Base-by-base conservation (phyloP, 805 yeast genomes). In the Clavispora vitiphila region DNA sequence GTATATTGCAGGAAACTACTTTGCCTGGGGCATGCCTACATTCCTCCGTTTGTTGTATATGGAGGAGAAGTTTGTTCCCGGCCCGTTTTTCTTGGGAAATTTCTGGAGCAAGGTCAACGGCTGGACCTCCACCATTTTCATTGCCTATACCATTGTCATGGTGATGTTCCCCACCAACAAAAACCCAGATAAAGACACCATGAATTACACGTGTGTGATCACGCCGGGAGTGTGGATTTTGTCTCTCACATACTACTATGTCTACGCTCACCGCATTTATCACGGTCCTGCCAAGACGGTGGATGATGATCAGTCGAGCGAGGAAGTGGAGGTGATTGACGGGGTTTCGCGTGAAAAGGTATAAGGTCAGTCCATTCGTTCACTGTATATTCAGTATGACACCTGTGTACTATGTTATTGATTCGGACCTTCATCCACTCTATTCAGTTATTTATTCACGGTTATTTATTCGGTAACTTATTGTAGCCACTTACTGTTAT, bases 171-270 rank as follows among this genome's bases (percentile, higher is more conserved):
- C 93, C 23, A 62, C 72, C 15, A 60, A 60, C 27, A 58, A 61
- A 24, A 47, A 54, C 18, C 77, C 73, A 5, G 60, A 63, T 23
- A 67, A 66, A 42, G 60, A 61, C 0, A 62, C 76, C 16, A 83
- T 83, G 91, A 83, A 83, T 62, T 83, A 83, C 58, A 78, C 87
- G 0, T 73, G 74, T 48, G 85, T 78, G 2, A 79, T 83, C 43
- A 80, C 78, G 20, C 74, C 76, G 23, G 81, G 81, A 7, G 73
- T 77, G 14, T 78, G 83, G 83, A 43, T 76, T 5, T 61, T 79
- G 15, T 69, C 83, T 1, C 53, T 71, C 42, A 38, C 71, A 1
- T 81, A 81, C 59, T 81, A 76, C 61, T 69, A 57, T 41, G 56
- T 66, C 4, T 72, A 73, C 55, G 83, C 81, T 3, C 69, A 74